Evolutionary conservation across 2,329 filamentous ascomycete species (phyloP).

Genomic region (Sclerotiophoma versabilis): DNA sequence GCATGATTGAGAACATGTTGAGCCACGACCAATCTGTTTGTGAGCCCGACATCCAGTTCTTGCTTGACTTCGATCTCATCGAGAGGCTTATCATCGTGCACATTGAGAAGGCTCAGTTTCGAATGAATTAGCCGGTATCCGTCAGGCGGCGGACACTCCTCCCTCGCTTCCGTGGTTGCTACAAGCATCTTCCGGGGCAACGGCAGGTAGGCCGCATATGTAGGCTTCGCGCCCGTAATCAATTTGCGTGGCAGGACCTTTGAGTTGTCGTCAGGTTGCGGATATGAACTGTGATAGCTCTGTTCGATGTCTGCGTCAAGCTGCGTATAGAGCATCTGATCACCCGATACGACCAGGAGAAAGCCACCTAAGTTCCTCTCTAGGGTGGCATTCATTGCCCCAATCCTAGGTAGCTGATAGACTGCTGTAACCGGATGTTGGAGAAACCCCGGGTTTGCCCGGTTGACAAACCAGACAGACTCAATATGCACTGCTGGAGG

Average conservation of each 20-base stretch:
- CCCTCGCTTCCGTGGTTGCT: constrained; percentile 51
- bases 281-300: constrained; percentile 4
- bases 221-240: constrained; percentile 35
- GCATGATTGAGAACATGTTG: constrained; percentile 64
- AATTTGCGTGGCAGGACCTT: constrained; percentile 40
- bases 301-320: constrained; percentile 49
- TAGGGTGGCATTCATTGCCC: constrained; percentile 36
- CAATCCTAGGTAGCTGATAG: constrained; percentile 37
- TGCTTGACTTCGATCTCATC: constrained; percentile 32
- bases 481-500: constrained; percentile 32
- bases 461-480: constrained; percentile 49
- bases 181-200: constrained; percentile 57
- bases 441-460: constrained; percentile 33
- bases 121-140: constrained; percentile 49
- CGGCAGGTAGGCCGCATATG: constrained; percentile 54
- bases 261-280: constrained; percentile 4
- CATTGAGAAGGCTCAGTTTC: constrained; percentile 37
- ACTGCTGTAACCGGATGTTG: constrained; percentile 43
- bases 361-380: constrained; percentile 52
- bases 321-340: constrained; percentile 57
- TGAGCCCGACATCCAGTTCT: constrained; percentile 30
- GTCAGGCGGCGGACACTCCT: constrained; percentile 36
- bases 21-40: constrained; percentile 54
- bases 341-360: constrained; percentile 57
- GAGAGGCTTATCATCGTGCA: constrained; percentile 27